Evolutionary conservation across 1,284 basidiomycete genomes (phyloP).

Genomic region (Ceratobasidium sp.): DNA sequence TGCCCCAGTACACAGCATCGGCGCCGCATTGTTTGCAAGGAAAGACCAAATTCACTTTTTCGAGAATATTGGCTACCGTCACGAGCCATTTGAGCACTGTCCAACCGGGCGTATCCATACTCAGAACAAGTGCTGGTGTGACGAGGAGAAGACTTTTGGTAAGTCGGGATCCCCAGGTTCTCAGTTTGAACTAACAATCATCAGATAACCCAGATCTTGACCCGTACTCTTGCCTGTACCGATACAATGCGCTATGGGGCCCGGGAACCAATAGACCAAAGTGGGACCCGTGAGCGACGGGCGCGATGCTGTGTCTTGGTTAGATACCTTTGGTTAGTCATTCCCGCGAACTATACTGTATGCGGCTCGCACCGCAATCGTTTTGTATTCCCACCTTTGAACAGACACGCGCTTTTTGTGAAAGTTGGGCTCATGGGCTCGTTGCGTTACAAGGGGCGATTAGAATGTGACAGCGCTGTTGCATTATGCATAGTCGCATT

Average conservation of each 20-base stretch:
- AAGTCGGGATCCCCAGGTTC: neutral
- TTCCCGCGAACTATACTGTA: slow-evolving; percentile 2
- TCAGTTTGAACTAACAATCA: neutral
- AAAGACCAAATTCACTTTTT: slow-evolving; percentile 57
- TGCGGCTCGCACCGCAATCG: neutral
- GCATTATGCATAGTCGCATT: neutral
- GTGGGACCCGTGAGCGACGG: slow-evolving; percentile 25
- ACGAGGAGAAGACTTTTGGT: slow-evolving; percentile 29
- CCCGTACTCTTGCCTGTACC: slow-evolving; percentile 35
- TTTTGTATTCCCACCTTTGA: neutral
- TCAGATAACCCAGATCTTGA: slow-evolving; percentile 36
- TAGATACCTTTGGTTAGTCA: slow-evolving; percentile 8
- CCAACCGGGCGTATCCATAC: slow-evolving; percentile 42
- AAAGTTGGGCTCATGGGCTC: neutral
- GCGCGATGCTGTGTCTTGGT: neutral
- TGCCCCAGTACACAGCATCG: slow-evolving; percentile 61
- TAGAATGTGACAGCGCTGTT: neutral
- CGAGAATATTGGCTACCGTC: slow-evolving; percentile 46
- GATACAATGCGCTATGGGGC: slow-evolving; percentile 33
- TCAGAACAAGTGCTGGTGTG: slow-evolving; percentile 34
- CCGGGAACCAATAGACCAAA: slow-evolving; percentile 28
- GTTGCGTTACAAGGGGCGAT: neutral
- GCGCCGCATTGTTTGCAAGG: slow-evolving; percentile 56
- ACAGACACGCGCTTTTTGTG: neutral
- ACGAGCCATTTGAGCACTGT: slow-evolving; percentile 50